Conservation (phyloP, 371 early-diverging fungal genomes). For the Mucor piriformis region DNA sequence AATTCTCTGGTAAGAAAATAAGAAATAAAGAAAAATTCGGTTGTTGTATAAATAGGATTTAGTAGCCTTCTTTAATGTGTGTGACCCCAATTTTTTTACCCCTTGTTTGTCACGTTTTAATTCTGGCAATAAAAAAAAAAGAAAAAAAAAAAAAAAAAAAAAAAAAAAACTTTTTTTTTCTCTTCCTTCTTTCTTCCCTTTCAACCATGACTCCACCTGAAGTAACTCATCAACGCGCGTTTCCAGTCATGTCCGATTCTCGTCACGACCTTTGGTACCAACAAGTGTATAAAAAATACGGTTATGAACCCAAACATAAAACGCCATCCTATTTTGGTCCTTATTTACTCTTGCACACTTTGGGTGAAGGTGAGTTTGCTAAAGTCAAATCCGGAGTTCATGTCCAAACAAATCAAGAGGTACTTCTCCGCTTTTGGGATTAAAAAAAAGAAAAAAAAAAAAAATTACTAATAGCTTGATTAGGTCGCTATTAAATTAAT, state of each 20-base stretch:
- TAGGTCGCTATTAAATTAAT: slow-evolving; percentile 85
- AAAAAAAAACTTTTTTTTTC: background rate
- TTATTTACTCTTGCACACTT: slow-evolving; percentile 88
- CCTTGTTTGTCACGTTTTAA: background rate
- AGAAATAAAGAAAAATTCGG: background rate
- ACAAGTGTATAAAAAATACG: slow-evolving; percentile 24
- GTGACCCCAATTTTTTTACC: slow-evolving; percentile 2
- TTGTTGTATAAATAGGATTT: background rate
- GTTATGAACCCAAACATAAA: slow-evolving; percentile 45
- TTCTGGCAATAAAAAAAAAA: slow-evolving; percentile 1
- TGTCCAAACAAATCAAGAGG: slow-evolving; percentile 87
- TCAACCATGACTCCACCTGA: slow-evolving; percentile 1
- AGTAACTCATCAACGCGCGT: slow-evolving; percentile 39
- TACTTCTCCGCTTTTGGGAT: slow-evolving; percentile 34
- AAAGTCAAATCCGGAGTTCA: slow-evolving; percentile 95
- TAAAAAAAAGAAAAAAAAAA: background rate
- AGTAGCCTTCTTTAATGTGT: background rate
- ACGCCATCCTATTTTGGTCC: slow-evolving; percentile 80
- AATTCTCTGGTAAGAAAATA: background rate
- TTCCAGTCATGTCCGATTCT: slow-evolving; percentile 41
- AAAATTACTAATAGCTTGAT: background rate
- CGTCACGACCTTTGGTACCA: slow-evolving; percentile 16
- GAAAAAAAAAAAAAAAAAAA: background rate
- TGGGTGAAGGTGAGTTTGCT: slow-evolving; percentile 97
- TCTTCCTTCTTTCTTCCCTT: background rate